A percentile compares a stretch with the other conserved stretches of the same genome.
These are phyloP conservation scores for Pelargonium fulgidum DNA, from an alignment of 441 rosid species.

Conservation along the genomic window DNA sequence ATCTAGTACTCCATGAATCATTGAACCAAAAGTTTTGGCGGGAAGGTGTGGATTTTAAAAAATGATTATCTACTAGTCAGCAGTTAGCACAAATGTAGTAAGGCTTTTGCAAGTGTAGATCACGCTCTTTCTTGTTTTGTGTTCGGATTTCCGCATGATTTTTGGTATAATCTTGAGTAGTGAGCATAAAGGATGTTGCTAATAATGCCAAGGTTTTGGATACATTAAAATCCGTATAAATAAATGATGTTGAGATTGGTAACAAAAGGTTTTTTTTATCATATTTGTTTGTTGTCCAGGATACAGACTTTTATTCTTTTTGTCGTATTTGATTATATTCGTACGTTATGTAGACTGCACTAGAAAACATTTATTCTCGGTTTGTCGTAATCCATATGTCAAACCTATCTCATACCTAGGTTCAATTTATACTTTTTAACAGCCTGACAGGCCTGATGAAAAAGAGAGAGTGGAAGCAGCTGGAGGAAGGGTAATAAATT, in stretches of 20 bases:
- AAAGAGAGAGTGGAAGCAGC: slow-evolving; percentile 42
- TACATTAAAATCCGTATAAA: not conserved
- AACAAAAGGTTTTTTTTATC: not conserved
- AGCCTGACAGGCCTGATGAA: slow-evolving; percentile 58
- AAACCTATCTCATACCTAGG: too few species aligned
- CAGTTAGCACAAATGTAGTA: too few species aligned
- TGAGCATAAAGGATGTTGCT: not conserved
- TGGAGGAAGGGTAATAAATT: slow-evolving; percentile 49
- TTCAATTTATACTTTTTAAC: not conserved
- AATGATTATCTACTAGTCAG: too few species aligned
- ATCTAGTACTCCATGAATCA: too few species aligned
- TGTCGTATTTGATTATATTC: not conserved
- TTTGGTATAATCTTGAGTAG: not conserved
- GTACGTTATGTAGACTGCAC: not conserved
- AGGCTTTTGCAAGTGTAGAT: not conserved
- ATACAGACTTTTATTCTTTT: not conserved
- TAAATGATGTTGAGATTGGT: not conserved
- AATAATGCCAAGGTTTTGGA: not conserved
- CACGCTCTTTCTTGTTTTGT: not conserved
- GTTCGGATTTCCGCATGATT: not conserved
- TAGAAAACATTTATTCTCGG: not conserved
- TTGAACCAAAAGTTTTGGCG: too few species aligned
- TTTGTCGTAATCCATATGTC: not conserved
- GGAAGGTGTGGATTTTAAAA: too few species aligned
- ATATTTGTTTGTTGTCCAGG: not conserved